Evolutionary conservation across 2,329 filamentous ascomycete species (phyloP).

Genomic region (Penicillium sp.): DNA sequence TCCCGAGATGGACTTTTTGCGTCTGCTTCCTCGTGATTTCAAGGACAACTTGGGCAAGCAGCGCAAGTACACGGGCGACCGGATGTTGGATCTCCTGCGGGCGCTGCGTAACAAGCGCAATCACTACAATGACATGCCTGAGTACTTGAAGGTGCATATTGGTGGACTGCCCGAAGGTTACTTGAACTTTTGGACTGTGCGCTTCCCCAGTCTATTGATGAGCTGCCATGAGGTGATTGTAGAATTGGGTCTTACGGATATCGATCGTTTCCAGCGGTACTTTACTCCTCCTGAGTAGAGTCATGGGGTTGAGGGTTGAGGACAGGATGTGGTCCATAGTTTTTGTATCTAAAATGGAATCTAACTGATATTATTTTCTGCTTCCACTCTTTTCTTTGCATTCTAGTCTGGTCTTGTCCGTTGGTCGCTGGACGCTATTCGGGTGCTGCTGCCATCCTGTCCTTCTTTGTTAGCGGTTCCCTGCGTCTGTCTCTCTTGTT

Average conservation of each 20-base stretch:
- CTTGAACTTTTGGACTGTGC: conserved; percentile 78
- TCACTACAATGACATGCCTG: conserved; percentile 95
- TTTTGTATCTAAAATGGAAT: background rate
- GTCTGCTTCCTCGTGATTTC: conserved; percentile 76
- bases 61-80: conserved; percentile 86
- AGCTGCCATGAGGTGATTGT: conserved; percentile 77
- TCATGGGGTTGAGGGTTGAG: background rate
- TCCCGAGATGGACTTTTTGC: conserved; percentile 77
- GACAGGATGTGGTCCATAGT: background rate
- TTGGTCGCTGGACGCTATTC: background rate
- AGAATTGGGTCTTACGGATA: conserved; percentile 62
- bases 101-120: conserved; percentile 96
- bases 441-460: background rate
- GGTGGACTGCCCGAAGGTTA: conserved; percentile 81
- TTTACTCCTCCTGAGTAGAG: conserved; percentile 46
- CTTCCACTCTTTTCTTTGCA: background rate
- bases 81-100: conserved; percentile 83
- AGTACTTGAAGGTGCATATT: conserved; percentile 74
- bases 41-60: conserved; percentile 91
- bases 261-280: conserved; percentile 52
- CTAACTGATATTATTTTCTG: background rate
- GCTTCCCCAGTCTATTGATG: conserved; percentile 80
- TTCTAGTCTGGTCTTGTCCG: background rate
- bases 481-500: background rate
- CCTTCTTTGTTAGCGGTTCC: background rate